Evolutionary conservation across 2,329 filamentous ascomycete genomes (phyloP).

Genomic region (Arthroderma sp.): DNA sequence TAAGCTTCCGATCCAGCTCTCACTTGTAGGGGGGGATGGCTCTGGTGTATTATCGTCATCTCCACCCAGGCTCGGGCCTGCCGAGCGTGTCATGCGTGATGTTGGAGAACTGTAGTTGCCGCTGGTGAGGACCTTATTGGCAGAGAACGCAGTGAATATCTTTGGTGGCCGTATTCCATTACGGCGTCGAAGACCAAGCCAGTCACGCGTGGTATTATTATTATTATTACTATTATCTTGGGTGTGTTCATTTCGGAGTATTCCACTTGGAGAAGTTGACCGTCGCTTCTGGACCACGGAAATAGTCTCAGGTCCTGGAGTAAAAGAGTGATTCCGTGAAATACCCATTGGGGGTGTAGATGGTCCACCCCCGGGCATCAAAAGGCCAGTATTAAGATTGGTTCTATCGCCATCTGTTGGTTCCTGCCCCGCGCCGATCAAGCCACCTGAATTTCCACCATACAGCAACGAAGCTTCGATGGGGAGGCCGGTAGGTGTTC

Average conservation of each 20-base stretch:
- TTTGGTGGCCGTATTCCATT: slow-evolving; percentile 13
- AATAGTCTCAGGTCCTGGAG: slow-evolving; percentile 10
- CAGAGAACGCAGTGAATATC: slow-evolving; percentile 9
- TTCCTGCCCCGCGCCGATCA: too few species aligned
- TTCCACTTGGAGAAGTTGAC: slow-evolving; percentile 11
- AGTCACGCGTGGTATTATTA: slow-evolving; percentile 2
- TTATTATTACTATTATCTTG: not conserved
- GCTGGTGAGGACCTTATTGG: too few species aligned
- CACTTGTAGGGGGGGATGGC: not conserved
- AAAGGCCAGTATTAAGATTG: not conserved
- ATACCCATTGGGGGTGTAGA: not conserved
- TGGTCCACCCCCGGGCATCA: too few species aligned
- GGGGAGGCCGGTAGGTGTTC: too few species aligned
- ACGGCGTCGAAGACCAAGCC: slow-evolving; percentile 7
- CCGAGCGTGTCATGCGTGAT: slow-evolving; percentile 7
- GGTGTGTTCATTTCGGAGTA: slow-evolving; percentile 2
- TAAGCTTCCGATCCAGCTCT: not conserved
- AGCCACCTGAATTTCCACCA: too few species aligned
- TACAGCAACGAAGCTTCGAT: too few species aligned
- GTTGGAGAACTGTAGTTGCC: not conserved
- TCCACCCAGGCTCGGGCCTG: slow-evolving; percentile 8
- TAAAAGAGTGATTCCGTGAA: slow-evolving; percentile 10
- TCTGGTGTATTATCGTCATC: not conserved
- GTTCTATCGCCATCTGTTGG: too few species aligned
- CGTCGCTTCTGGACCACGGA: slow-evolving; percentile 9